Conservation (phyloP, 1,284 basidiomycete species). For the Pseudozyma hubeiensis region DNA sequence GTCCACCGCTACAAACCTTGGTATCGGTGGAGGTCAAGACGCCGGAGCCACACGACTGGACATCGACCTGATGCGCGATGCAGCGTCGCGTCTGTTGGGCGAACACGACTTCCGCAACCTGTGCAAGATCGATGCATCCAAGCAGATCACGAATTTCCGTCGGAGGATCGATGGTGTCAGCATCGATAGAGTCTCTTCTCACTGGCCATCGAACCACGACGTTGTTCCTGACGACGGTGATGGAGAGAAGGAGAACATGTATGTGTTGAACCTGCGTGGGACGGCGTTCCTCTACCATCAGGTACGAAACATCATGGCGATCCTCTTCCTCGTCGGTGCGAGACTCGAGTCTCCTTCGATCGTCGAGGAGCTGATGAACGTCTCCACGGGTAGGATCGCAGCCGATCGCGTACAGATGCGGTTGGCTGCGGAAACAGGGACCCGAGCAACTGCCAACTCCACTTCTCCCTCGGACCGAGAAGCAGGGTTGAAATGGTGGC, state of each 20-base stretch:
- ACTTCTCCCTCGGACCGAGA: not conserved
- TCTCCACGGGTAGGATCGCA: constrained; percentile 65
- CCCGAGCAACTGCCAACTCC: constrained; percentile 3
- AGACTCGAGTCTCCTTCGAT: constrained; percentile 81
- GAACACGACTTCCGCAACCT: constrained; percentile 96
- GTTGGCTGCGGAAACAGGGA: constrained; percentile 9
- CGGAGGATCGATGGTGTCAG: constrained; percentile 77
- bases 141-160: constrained; percentile 86
- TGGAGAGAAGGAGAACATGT: constrained; percentile 64
- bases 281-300: constrained; percentile 96
- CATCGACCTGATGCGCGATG: constrained; percentile 78
- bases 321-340: constrained; percentile 88
- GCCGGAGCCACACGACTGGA: constrained; percentile 43
- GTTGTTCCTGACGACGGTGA: not conserved
- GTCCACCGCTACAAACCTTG: not conserved
- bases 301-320: constrained; percentile 93
- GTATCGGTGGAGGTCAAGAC: not conserved
- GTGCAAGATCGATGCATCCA: constrained; percentile 92
- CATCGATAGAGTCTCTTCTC: constrained; percentile 70
- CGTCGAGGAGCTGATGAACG: constrained; percentile 81
- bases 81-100: constrained; percentile 80
- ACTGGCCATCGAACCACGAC: constrained; percentile 32
- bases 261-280: constrained; percentile 87
- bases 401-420: constrained; percentile 44
- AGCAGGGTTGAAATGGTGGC: constrained; percentile 37